Evolutionary conservation across 2,329 filamentous ascomycete genomes (phyloP).

Genomic region (Samsoniella hepiali): DNA sequence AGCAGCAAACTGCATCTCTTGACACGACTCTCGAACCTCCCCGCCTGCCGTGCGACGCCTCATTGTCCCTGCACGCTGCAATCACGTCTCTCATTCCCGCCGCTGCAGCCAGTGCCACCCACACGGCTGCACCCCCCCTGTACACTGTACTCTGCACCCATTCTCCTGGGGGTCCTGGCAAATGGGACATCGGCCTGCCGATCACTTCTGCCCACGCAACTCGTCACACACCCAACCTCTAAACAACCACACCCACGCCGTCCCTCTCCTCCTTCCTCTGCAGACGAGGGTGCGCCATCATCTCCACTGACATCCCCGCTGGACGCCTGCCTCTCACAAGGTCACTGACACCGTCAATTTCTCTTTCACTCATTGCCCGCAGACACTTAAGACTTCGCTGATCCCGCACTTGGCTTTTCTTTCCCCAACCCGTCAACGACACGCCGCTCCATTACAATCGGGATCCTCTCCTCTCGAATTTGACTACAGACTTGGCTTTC

Average conservation of each 20-base stretch:
- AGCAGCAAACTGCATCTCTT: not conserved
- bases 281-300: slow-evolving; percentile 20
- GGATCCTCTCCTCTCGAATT: slow-evolving; percentile 33
- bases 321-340: slow-evolving; percentile 30
- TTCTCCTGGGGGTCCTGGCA: slow-evolving; percentile 44
- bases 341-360: slow-evolving; percentile 20
- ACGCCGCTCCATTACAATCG: slow-evolving; percentile 7
- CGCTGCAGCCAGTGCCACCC: not conserved
- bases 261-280: slow-evolving; percentile 8
- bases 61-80: not conserved
- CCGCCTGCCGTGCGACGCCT: slow-evolving; percentile 2
- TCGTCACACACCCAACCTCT: slow-evolving; percentile 45
- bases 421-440: slow-evolving; percentile 17
- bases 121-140: slow-evolving; percentile 29
- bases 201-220: slow-evolving; percentile 47
- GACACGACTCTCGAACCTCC: not conserved
- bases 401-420: slow-evolving; percentile 42
- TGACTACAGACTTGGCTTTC: slow-evolving; percentile 40
- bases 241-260: slow-evolving; percentile 10
- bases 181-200: slow-evolving; percentile 52
- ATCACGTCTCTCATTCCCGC: slow-evolving; percentile 10
- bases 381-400: slow-evolving; percentile 59
- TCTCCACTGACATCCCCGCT: slow-evolving; percentile 35
- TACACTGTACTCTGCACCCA: slow-evolving; percentile 37
- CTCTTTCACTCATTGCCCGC: slow-evolving; percentile 29